phyloP scores from a whole-genome alignment of 2,329 filamentous ascomycete genomes.

The Sporothrix globosa region DNA sequence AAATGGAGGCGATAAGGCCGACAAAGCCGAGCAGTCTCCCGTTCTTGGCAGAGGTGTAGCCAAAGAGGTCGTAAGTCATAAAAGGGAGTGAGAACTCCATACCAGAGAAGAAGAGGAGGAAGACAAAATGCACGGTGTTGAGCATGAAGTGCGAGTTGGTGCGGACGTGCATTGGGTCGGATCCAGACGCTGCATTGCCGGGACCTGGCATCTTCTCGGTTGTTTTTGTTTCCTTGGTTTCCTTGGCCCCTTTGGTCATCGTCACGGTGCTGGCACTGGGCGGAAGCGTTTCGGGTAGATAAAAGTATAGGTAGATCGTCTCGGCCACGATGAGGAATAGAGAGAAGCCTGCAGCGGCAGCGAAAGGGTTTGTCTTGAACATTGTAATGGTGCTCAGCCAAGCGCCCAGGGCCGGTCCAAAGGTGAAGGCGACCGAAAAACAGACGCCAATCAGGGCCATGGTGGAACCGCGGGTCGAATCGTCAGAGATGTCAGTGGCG shows the following conservation, averaged over 20 bases:
- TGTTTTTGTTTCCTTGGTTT: constrained; percentile 42
- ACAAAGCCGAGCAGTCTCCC: constrained; percentile 88
- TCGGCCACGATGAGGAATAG: constrained; percentile 82
- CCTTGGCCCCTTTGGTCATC: constrained; percentile 59
- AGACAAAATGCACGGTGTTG: constrained; percentile 83
- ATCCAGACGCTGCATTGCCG: background rate
- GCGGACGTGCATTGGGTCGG: constrained; percentile 47
- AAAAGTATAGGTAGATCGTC: constrained; percentile 82
- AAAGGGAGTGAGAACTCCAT: constrained; percentile 98
- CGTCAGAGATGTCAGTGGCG: constrained; percentile 91
- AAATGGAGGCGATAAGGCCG: constrained; percentile 84
- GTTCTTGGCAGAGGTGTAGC: constrained; percentile 76
- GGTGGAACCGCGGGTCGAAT: constrained; percentile 79
- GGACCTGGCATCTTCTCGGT: constrained; percentile 62
- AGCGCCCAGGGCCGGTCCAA: constrained; percentile 89
- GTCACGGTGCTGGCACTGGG: constrained; percentile 48
- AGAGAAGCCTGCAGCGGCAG: constrained; percentile 85
- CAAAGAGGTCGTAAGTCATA: constrained; percentile 94
- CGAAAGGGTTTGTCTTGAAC: constrained; percentile 89
- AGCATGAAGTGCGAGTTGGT: constrained; percentile 85
- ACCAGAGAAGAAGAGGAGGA: constrained; percentile 95
- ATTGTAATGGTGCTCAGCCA: constrained; percentile 76
- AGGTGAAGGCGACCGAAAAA: constrained; percentile 96
- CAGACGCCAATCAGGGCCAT: constrained; percentile 97
- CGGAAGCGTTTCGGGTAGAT: constrained; percentile 84